These are phyloP conservation scores for Beta corolliflora DNA, from an alignment of 179 eudicot species.

Conservation along the genomic window DNA sequence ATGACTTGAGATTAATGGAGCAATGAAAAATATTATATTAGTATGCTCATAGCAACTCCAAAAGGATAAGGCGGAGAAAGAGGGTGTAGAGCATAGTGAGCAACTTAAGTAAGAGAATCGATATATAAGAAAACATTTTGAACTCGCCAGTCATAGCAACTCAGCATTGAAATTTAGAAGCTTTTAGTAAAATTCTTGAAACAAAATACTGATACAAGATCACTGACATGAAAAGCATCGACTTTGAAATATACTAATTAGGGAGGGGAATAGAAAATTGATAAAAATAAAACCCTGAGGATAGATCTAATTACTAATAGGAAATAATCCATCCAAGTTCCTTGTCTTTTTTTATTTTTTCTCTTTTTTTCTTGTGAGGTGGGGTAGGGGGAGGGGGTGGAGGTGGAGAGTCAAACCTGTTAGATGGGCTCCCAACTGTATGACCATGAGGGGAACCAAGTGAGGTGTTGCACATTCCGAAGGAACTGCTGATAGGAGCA, in stretches of 20 bases:
- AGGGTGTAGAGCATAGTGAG: background rate
- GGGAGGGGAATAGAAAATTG: background rate
- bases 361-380: background rate
- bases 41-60: background rate
- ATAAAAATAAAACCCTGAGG: background rate
- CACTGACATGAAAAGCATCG: background rate
- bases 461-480: conserved; percentile 38
- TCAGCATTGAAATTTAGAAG: background rate
- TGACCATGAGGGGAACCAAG: conserved; percentile 66
- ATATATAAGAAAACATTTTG: background rate
- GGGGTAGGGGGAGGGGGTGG: background rate
- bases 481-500: conserved; percentile 34
- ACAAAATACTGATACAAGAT: background rate
- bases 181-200: background rate
- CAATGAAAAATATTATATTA: background rate
- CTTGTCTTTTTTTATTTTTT: background rate
- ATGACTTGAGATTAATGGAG: background rate
- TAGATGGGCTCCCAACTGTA: conserved; percentile 49
- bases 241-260: background rate
- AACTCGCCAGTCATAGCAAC: background rate
- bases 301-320: too few species aligned
- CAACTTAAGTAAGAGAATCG: background rate
- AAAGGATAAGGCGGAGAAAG: background rate
- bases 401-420: conserved; percentile 27
- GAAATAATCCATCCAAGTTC: too few species aligned